Conservation (phyloP, 208 protist genomes). For the Porcisia deanei region DNA sequence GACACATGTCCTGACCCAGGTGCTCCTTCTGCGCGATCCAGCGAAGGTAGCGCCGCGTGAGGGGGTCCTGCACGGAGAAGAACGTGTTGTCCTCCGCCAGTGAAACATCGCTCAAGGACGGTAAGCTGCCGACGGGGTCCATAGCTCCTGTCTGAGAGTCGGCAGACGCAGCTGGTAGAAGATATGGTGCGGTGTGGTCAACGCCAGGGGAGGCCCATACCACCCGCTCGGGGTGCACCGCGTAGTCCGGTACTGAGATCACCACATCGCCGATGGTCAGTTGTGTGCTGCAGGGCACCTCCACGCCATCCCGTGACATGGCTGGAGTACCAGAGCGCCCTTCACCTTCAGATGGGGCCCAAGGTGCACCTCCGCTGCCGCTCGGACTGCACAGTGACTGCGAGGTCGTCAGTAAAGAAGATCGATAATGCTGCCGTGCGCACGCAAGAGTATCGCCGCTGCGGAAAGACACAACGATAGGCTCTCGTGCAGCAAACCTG, state of each 20-base stretch:
- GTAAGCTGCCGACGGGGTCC: conserved; percentile 1
- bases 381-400: background rate
- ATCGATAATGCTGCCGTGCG: conserved; percentile 8
- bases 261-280: conserved; percentile 82
- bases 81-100: conserved; percentile 48
- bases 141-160: too few relatives aligned
- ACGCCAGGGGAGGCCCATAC: conserved; percentile 49
- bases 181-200: conserved; percentile 27
- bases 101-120: conserved; percentile 12
- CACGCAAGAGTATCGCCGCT: background rate
- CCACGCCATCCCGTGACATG: conserved; percentile 19
- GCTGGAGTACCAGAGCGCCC: background rate
- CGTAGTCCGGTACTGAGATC: conserved; percentile 58
- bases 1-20: conserved; percentile 94
- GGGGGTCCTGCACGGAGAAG: conserved; percentile 57
- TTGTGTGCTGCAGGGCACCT: conserved; percentile 37
- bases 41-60: conserved; percentile 69
- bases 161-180: conserved; percentile 15
- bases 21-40: conserved; percentile 94
- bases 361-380: background rate
- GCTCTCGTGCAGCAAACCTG: background rate
- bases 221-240: conserved; percentile 67
- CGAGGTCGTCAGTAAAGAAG: background rate
- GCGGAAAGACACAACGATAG: background rate
- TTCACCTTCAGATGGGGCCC: background rate